A percentile compares a stretch with the other conserved stretches of the same genome.
Conservation (phyloP, 2,329 filamentous ascomycete genomes). For the Calonectria henricotiae region DNA sequence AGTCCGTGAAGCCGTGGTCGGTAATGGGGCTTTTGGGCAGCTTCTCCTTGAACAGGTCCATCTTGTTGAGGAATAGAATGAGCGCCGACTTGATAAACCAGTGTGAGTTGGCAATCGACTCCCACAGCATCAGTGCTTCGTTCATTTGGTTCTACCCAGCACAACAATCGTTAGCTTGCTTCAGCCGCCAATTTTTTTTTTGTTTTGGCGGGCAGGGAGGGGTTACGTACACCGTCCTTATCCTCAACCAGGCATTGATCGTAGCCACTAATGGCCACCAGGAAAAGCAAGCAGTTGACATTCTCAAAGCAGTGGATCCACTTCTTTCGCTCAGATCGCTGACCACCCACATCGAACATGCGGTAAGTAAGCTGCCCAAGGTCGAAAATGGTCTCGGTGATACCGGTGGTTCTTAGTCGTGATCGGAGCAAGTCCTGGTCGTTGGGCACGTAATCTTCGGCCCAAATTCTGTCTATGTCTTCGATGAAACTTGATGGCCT, state of each 20-base stretch:
- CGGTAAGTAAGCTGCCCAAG: slow-evolving; percentile 93
- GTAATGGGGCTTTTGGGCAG: slow-evolving; percentile 80
- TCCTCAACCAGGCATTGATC: slow-evolving; percentile 97
- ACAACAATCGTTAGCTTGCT: slow-evolving; percentile 36
- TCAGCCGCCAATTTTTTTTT: neutral
- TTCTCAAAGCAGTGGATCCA: slow-evolving; percentile 99
- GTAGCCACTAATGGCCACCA: slow-evolving; percentile 96
- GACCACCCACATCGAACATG: slow-evolving; percentile 96
- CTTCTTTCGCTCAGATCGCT: slow-evolving; percentile 94
- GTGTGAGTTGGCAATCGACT: slow-evolving; percentile 88
- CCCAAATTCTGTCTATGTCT: slow-evolving; percentile 83
- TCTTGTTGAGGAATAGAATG: slow-evolving; percentile 91
- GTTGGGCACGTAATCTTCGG: slow-evolving; percentile 85
- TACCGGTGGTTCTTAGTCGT: slow-evolving; percentile 91
- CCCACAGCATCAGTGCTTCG: slow-evolving; percentile 89
- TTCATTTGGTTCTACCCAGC: slow-evolving; percentile 86
- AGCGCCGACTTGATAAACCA: slow-evolving; percentile 89
- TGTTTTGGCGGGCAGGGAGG: neutral
- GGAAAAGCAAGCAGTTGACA: slow-evolving; percentile 91
- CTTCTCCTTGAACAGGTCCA: slow-evolving; percentile 88
- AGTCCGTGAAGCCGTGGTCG: slow-evolving; percentile 84
- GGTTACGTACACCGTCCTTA: slow-evolving; percentile 85
- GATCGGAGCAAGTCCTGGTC: slow-evolving; percentile 96
- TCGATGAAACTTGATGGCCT: slow-evolving; percentile 80
- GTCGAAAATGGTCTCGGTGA: slow-evolving; percentile 95